Conservation (phyloP, 805 yeast genomes). For the Lipomyces orientalis region DNA sequence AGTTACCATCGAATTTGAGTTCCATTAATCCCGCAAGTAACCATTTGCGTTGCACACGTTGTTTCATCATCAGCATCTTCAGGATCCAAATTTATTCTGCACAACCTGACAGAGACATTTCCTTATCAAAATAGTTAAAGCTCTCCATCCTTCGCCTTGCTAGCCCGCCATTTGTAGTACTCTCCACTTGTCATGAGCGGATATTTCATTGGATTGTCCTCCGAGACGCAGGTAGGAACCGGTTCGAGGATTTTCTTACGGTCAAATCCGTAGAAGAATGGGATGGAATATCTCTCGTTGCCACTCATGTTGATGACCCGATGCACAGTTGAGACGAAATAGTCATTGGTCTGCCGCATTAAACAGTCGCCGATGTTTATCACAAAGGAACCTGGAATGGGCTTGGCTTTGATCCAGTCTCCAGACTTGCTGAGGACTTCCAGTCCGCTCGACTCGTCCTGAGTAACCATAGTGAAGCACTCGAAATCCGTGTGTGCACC, state of each 20-base stretch:
- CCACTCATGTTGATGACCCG: constrained; percentile 45
- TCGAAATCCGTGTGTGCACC: constrained; percentile 52
- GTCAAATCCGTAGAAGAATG: constrained; percentile 41
- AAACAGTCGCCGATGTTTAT: constrained; percentile 51
- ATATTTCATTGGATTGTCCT: constrained; percentile 36
- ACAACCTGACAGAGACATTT: background rate
- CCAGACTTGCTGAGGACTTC: constrained; percentile 48
- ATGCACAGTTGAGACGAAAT: constrained; percentile 50
- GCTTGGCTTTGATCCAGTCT: constrained; percentile 47
- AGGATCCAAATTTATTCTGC: background rate
- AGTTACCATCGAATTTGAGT: no score
- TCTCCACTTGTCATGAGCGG: constrained; percentile 26
- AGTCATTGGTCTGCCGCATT: constrained; percentile 50
- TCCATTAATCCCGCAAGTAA: no score
- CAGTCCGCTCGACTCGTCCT: constrained; percentile 49
- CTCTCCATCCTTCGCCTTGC: constrained; percentile 13
- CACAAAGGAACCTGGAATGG: constrained; percentile 46
- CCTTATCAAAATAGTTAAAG: background rate
- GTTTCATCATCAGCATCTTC: background rate
- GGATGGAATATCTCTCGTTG: constrained; percentile 50
- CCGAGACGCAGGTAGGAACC: constrained; percentile 38
- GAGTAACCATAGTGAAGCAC: constrained; percentile 47
- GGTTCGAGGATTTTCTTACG: constrained; percentile 38
- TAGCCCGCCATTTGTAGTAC: constrained; percentile 17
- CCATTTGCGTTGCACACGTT: no score